phyloP scores from a whole-genome alignment of 192 early-diverging fungal species.

The Gaertneriomyces sp. region DNA sequence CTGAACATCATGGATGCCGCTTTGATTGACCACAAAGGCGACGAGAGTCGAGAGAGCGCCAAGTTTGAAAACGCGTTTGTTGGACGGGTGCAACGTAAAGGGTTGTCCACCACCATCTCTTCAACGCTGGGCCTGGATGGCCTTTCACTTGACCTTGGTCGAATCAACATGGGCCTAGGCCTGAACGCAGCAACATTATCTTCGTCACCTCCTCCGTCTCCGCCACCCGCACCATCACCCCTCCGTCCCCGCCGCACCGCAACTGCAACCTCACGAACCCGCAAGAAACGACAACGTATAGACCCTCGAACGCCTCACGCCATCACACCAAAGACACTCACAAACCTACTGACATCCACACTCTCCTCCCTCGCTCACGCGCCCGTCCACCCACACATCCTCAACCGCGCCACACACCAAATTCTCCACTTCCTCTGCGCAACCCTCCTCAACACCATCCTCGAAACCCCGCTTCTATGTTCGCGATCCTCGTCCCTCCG shows the following conservation, averaged over 20 bases:
- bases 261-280: background rate
- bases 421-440: slow-evolving; percentile 72
- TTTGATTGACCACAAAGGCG: slow-evolving; percentile 20
- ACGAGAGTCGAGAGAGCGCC: background rate
- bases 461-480: slow-evolving; percentile 65
- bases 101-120: too few relatives aligned
- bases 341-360: slow-evolving; percentile 64
- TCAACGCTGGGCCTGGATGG: background rate
- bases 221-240: background rate
- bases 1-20: slow-evolving; percentile 13
- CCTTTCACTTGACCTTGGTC: background rate
- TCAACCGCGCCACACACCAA: slow-evolving; percentile 70
- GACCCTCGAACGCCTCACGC: background rate
- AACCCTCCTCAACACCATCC: slow-evolving; percentile 82
- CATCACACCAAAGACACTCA: slow-evolving; percentile 66
- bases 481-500: slow-evolving; percentile 57
- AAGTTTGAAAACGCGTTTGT: background rate
- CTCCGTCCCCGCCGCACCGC: background rate
- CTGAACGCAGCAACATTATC: background rate
- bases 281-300: too few relatives aligned
- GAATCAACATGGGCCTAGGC: background rate
- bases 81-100: background rate
- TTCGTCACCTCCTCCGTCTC: background rate
- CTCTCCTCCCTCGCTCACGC: slow-evolving; percentile 67
- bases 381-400: slow-evolving; percentile 71